Percentiles rank a stretch among this genome's conserved stretches.
These are phyloP conservation scores for Barnettozyma vustinii DNA, from an alignment of 805 yeast species.

Conservation along the genomic window DNA sequence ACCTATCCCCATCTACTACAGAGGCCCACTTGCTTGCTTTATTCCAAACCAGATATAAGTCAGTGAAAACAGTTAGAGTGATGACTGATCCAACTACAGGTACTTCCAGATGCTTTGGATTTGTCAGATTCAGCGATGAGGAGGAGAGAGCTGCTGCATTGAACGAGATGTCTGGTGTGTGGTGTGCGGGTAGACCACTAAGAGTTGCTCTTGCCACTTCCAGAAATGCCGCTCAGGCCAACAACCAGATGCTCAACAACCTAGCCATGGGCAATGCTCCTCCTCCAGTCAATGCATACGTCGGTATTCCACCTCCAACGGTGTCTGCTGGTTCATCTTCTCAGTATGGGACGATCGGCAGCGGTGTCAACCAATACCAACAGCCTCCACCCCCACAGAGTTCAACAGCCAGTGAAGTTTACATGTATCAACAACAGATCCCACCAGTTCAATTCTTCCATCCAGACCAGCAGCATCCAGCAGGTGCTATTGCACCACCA, in stretches of 20 bases:
- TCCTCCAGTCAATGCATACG: constrained; percentile 8
- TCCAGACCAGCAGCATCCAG: constrained; percentile 15
- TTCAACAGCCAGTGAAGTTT: constrained; percentile 13
- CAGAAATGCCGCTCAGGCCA: constrained; percentile 34
- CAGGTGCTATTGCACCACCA: constrained; percentile 7
- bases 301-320: constrained; percentile 4
- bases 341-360: constrained; percentile 2
- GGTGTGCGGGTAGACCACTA: constrained; percentile 74
- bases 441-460: constrained; percentile 17
- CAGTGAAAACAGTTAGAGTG: constrained; percentile 75
- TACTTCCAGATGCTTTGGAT: constrained; percentile 73
- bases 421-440: constrained; percentile 21
- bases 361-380: constrained; percentile 14
- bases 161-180: constrained; percentile 69
- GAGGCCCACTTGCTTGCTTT: constrained; percentile 73
- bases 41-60: constrained; percentile 59
- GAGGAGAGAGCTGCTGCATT: constrained; percentile 64
- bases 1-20: constrained; percentile 69
- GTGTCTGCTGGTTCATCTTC: constrained; percentile 2
- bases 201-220: constrained; percentile 81
- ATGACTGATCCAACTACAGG: constrained; percentile 84
- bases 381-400: constrained; percentile 9
- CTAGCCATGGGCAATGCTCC: constrained; percentile 5
- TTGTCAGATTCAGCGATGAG: constrained; percentile 69
- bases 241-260: constrained; percentile 6